Evolutionary conservation across 1,284 basidiomycete species (phyloP), one percentile per base, ranked within the genome.

Genomic region (Takashimella tepidaria): DNA sequence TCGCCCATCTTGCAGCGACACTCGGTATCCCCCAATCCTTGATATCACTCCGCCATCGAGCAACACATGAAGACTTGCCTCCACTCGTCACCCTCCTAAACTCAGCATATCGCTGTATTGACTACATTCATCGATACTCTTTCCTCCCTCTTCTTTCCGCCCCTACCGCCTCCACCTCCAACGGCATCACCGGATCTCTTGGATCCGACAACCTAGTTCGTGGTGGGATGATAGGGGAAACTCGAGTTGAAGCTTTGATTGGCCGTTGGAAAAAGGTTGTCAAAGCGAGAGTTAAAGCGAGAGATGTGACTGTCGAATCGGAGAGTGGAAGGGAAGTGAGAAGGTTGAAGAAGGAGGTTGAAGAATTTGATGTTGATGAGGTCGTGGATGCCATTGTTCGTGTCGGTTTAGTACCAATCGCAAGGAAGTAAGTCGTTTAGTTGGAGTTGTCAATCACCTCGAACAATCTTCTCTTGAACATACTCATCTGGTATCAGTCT

Each of bases 51-150:
- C 82, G 95, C 37, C 95, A 98, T 76, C 87, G 90, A 24, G 89
- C 90, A 8, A 98, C 95, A 2, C 95, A 98, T 69, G 95, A 98
- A 67, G 91, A 96, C 60, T 77, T 98, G 16, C 96, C 95, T 0
- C 88, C 88, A 58, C 78, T 98, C 2, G 82, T 84, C 47, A 76
- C 93, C 5, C 80, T 97, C 10, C 81, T 87, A 51, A 82, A 89
- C 51, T 91, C 86, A 0, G 82, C 87, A 19, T 77, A 80, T 55
- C 84, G 89, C 79, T 88, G 87, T 58, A 64, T 79, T 50, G 61
- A 67, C 11, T 67, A 69, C 37, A 76, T 92, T 21, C 81, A 87
- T 60, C 84, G 88, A 61, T 89, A 91, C 45, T 64, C 74, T 11
- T 89, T 77, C 78, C 86, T 51, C 82, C 89, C 20, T 82, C 82